Conservation (phyloP, 257 asterid genomes). For the Solanum corneliomulleri region DNA sequence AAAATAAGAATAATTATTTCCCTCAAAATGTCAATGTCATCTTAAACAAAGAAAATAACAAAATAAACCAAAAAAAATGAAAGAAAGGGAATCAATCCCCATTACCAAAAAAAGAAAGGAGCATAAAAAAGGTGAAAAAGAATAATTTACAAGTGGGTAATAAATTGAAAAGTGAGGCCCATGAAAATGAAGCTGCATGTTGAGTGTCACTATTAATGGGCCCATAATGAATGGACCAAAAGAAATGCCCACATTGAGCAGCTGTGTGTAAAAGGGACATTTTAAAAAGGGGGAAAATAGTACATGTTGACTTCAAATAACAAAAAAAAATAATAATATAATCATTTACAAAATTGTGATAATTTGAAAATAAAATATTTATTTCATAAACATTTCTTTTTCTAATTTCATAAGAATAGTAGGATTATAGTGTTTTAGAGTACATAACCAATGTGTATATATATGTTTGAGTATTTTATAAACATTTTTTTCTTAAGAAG, state of each 20-base stretch:
- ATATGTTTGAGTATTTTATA: background rate
- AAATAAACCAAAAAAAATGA: background rate
- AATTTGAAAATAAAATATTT: background rate
- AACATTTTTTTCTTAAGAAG: background rate
- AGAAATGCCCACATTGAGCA: background rate
- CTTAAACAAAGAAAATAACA: background rate
- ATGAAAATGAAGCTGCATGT: constrained; percentile 1
- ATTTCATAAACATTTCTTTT: background rate
- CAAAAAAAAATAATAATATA: background rate
- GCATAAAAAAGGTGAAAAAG: background rate
- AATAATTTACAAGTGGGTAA: background rate
- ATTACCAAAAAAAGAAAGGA: background rate
- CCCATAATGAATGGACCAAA: background rate
- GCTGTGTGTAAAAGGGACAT: background rate
- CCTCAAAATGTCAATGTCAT: background rate
- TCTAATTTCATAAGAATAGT: background rate
- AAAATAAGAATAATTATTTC: background rate
- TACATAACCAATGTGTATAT: background rate
- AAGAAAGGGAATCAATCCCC: background rate
- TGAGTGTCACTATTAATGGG: background rate
- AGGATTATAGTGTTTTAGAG: background rate
- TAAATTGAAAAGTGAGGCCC: background rate
- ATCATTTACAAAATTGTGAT: background rate
- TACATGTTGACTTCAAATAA: background rate
- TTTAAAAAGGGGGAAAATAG: background rate